Base-by-base conservation (phyloP, 371 early-diverging fungal species). In the Mortierella sp. region DNA sequence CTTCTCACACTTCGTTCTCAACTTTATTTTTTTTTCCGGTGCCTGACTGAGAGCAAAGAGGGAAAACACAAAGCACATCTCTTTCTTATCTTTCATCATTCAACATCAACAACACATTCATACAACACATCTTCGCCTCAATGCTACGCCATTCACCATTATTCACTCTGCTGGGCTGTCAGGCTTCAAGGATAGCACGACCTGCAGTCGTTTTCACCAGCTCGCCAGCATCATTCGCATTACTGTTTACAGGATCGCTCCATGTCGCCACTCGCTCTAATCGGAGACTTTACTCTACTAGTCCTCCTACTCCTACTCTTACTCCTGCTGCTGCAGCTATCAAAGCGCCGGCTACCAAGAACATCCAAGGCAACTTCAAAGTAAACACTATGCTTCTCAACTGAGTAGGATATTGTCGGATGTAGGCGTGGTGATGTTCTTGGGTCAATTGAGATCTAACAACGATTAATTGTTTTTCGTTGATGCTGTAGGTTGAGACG, bases 401-500 rank as follows among this genome's bases (percentile, higher is more conserved):
- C 4, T 34, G 1, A 14, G 31, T 7, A 31, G 19, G 8, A 28
- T 11, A 28, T 58, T 47, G 47, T 47, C 47, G 47, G 26, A 48
- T n/a, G 21, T 26, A 14, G 34, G 31, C 16, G 16, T 2, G 16
- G 11, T 6, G 31, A 60, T 9, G 13, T 11, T 31, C 10, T 60
- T 60, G 31, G 6, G 8, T 31, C 14, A 63, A 19, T 34, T 4
- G 31, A 19, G 34, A 8, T 21, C 21, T 63, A 63, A 34, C 63
- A 19, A 21, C 9, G 38, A 14, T 21, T n/a, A 10, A 57, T 42
- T 28, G 34, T 52, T 72, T 34, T 52, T 26, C 26, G 13, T 28
- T n/a, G 60, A 10, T 79, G 45, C 7, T 3, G 26, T 28, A 85
- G 83, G 82, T 87, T 6, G 73, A 84, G 73, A 84, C 82, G 5